These are phyloP conservation scores for Lachancea cidri DNA, from an alignment of 805 yeast genomes.

Conservation along the genomic window DNA sequence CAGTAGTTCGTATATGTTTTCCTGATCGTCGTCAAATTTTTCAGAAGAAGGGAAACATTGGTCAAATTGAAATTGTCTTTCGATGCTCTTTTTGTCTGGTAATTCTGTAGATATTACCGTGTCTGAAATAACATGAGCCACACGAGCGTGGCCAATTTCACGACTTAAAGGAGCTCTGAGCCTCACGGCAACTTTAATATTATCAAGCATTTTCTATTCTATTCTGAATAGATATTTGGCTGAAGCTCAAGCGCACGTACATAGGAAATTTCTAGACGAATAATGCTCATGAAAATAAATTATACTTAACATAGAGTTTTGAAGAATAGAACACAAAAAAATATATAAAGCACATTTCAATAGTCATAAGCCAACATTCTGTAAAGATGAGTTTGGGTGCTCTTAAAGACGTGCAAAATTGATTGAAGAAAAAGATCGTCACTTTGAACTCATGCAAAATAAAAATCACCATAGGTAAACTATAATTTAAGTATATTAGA, in stretches of 20 bases:
- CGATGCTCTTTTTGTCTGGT: constrained; percentile 3
- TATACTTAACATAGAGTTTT: background rate
- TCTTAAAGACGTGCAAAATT: too few species aligned
- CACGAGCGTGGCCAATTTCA: background rate
- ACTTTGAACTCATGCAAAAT: too few species aligned
- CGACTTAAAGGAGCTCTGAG: constrained; percentile 6
- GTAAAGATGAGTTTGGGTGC: too few species aligned
- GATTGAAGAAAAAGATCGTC: too few species aligned
- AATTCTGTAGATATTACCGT: background rate
- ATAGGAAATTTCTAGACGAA: too few species aligned
- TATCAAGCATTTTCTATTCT: constrained; percentile 10
- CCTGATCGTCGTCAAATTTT: constrained; percentile 6
- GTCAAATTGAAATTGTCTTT: constrained; percentile 9
- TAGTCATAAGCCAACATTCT: too few species aligned
- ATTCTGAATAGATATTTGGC: too few species aligned
- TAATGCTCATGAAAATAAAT: too few species aligned
- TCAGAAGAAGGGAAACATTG: constrained; percentile 10
- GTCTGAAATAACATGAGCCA: constrained; percentile 5
- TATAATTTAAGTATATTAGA: too few species aligned
- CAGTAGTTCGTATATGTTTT: constrained; percentile 5
- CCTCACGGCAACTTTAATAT: constrained; percentile 12
- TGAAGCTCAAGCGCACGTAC: too few species aligned
- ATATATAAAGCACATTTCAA: background rate
- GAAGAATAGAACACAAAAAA: background rate
- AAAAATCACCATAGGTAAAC: too few species aligned